A percentile compares a stretch with the other conserved stretches of the same genome.
Conservation (phyloP, 2,329 filamentous ascomycete genomes). For the Trichoderma brevicompactum region DNA sequence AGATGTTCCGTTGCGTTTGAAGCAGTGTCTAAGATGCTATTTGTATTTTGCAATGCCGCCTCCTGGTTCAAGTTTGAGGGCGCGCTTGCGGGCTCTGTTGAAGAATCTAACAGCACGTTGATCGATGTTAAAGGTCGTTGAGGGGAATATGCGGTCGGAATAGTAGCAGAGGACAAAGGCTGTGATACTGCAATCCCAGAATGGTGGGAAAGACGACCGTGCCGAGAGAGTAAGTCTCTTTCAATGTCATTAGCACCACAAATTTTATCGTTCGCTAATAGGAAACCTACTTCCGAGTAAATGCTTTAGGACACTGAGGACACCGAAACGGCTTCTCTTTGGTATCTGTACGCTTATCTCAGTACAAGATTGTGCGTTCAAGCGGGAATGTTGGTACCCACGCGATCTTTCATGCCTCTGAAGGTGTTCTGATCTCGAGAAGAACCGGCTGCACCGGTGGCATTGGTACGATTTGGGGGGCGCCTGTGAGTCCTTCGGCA, state of each 20-base stretch:
- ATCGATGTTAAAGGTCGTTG: neutral
- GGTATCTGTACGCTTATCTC: neutral
- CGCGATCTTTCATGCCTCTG: constrained; percentile 9
- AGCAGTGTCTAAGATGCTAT: neutral
- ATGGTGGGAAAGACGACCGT: neutral
- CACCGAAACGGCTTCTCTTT: constrained; percentile 13
- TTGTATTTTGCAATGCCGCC: neutral
- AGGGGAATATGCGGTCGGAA: neutral
- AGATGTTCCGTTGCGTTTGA: neutral
- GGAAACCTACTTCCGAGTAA: neutral
- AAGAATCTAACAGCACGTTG: neutral
- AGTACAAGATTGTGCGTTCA: neutral
- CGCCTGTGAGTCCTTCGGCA: neutral
- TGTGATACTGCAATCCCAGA: neutral
- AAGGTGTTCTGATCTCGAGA: neutral
- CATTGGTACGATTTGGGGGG: neutral
- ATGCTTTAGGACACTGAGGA: neutral
- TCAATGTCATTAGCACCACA: neutral
- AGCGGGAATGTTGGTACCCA: neutral
- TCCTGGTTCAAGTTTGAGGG: neutral
- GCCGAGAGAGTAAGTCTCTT: constrained; percentile 10
- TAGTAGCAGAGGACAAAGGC: neutral
- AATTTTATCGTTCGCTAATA: neutral
- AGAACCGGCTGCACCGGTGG: neutral
- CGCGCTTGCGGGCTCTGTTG: neutral